A percentile compares a stretch with the other conserved stretches of the same genome.
These are phyloP conservation scores for Neocatenulostroma microsporum DNA, from an alignment of 2,329 filamentous ascomycete species.

Conservation along the genomic window DNA sequence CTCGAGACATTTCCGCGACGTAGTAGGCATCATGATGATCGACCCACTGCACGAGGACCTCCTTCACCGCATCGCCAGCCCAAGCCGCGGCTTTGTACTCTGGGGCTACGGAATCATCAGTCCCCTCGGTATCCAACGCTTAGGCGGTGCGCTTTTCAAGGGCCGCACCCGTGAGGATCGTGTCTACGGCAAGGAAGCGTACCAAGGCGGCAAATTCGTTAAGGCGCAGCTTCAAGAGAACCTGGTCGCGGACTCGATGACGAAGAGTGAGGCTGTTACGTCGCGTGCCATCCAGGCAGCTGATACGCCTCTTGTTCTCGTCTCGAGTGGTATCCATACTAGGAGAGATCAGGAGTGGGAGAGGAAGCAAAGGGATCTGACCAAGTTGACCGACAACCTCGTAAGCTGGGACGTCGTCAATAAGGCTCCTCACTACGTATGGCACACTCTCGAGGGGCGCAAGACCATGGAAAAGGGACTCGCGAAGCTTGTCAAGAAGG, in stretches of 20 bases:
- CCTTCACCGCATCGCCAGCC: slow-evolving; percentile 57
- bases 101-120: slow-evolving; percentile 83
- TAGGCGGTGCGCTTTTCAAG: slow-evolving; percentile 72
- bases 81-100: slow-evolving; percentile 69
- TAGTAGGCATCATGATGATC: slow-evolving; percentile 74
- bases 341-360: slow-evolving; percentile 66
- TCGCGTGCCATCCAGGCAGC: slow-evolving; percentile 70
- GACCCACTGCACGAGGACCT: slow-evolving; percentile 87
- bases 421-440: slow-evolving; percentile 77
- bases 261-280: slow-evolving; percentile 70
- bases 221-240: slow-evolving; percentile 91
- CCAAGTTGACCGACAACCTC: slow-evolving; percentile 69
- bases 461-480: slow-evolving; percentile 71
- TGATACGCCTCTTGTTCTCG: slow-evolving; percentile 66
- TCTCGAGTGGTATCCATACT: slow-evolving; percentile 71
- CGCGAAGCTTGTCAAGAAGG: slow-evolving; percentile 54
- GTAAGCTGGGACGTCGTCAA: slow-evolving; percentile 80
- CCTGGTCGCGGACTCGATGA: slow-evolving; percentile 75
- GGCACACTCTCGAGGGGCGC: slow-evolving; percentile 66
- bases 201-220: slow-evolving; percentile 74
- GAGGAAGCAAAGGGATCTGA: slow-evolving; percentile 75
- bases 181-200: slow-evolving; percentile 70
- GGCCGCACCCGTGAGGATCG: slow-evolving; percentile 75
- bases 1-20: slow-evolving; percentile 65
- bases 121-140: slow-evolving; percentile 74